phyloP scores from a whole-genome alignment of 176 grass and related monocot genomes.

The Zea mays region DNA sequence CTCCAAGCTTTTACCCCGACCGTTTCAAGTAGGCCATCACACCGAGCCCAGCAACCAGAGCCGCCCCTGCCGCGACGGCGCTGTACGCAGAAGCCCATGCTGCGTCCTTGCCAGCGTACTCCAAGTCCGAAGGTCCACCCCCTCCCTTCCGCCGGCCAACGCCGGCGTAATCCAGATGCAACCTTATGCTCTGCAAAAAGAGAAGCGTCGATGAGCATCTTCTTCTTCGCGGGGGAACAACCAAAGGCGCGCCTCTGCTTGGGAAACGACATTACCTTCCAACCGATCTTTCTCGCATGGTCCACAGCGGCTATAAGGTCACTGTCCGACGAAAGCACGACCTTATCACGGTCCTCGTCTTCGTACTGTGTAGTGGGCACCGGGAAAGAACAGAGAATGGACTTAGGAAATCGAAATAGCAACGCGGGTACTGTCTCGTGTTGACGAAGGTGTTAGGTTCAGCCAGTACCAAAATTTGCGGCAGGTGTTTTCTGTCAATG shows the following conservation, averaged over 20 bases:
- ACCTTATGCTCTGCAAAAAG: slow-evolving; percentile 61
- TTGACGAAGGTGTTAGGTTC: not conserved
- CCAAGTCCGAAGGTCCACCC: slow-evolving; percentile 36
- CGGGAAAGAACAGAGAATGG: slow-evolving; percentile 7
- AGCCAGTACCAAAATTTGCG: slow-evolving; percentile 63
- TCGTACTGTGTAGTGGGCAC: slow-evolving; percentile 57
- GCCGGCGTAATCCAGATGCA: slow-evolving; percentile 79
- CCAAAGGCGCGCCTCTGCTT: not conserved
- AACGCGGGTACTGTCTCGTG: not conserved
- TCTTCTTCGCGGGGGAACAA: not conserved
- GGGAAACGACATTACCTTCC: slow-evolving; percentile 66
- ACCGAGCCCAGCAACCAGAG: slow-evolving; percentile 79
- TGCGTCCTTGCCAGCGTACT: slow-evolving; percentile 74
- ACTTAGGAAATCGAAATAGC: slow-evolving; percentile 13
- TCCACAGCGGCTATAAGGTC: slow-evolving; percentile 89
- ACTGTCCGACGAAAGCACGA: slow-evolving; percentile 80
- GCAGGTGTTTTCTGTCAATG: slow-evolving; percentile 52
- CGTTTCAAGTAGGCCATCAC: slow-evolving; percentile 95
- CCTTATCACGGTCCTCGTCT: slow-evolving; percentile 88
- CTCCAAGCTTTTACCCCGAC: slow-evolving; percentile 35
- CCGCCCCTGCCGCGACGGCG: slow-evolving; percentile 72
- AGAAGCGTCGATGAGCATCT: not conserved
- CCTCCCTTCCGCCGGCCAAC: slow-evolving; percentile 55
- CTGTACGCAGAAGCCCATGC: slow-evolving; percentile 71
- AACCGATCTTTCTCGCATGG: slow-evolving; percentile 83